Conservation (phyloP, 2,329 filamentous ascomycete species). For the Fusarium veterinarium region DNA sequence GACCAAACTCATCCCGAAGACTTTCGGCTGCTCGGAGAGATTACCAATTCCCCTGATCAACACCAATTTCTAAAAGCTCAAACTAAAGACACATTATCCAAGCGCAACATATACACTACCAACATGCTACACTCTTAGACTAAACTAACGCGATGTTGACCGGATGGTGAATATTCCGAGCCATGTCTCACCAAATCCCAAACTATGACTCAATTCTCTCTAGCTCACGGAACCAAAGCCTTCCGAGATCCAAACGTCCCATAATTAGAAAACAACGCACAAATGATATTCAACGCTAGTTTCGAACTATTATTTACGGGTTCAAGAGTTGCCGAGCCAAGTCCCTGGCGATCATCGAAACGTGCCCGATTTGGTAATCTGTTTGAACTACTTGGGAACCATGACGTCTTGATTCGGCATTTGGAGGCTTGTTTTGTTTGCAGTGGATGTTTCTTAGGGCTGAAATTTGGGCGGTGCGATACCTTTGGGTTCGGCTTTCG, state of each 20-base stretch:
- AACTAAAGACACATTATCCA: neutral
- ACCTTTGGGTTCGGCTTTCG: neutral
- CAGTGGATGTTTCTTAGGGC: neutral
- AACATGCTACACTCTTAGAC: neutral
- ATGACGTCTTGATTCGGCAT: constrained; percentile 5
- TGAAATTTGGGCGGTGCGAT: neutral
- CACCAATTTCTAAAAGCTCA: neutral
- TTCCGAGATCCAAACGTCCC: constrained; percentile 2
- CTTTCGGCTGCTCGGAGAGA: neutral
- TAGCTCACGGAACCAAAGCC: constrained; percentile 23
- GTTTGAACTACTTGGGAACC: neutral
- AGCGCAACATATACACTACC: neutral
- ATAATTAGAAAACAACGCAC: neutral
- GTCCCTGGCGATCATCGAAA: constrained; percentile 28
- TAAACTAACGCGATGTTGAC: neutral
- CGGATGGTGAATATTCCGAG: constrained; percentile 6
- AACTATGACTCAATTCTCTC: neutral
- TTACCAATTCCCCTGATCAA: neutral
- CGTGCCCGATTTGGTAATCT: neutral
- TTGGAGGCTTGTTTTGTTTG: neutral
- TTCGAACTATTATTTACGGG: constrained; percentile 10
- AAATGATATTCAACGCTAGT: constrained; percentile 17
- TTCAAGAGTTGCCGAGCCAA: constrained; percentile 15
- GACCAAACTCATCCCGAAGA: neutral
- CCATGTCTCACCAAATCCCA: constrained; percentile 10